Evolutionary conservation across 345 rosid genomes (phyloP), one percentile per base, ranked within the genome.

Genomic region (Hypericum androsaemum): DNA sequence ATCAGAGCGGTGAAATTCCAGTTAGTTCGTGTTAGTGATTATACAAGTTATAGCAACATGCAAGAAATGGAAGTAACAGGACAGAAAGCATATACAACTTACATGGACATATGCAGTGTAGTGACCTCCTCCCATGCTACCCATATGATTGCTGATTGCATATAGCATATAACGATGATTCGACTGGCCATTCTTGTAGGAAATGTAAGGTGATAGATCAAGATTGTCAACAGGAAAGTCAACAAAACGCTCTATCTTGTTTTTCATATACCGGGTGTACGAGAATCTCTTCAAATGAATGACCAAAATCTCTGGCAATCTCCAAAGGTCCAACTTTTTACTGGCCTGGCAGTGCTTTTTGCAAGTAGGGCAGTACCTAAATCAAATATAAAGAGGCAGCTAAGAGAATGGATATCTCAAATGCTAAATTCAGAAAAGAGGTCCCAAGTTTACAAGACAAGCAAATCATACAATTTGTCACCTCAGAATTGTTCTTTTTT

Each of bases 71-170:
- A 48, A 17, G 32, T 40, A 39, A 10, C 61, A 46, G 10, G 28
- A 10, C 6, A 11, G 50, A 50, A 54, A 55, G n/a, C 32, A 55
- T 8, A 15, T 42, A 43, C 11, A 57, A 71, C 98, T 88, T 80
- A 92, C 98, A 76, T 83, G 98, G 64, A 92, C 82, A 78, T 80
- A 92, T 37, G 98, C 94, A 39, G 98, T 92, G 74, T 92, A 92
- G 66, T 88, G 98, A 63, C 98, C 98, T 61, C 89, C 94, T 66
- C 98, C 95, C 95, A 92, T 79, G 76, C 86, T 79, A 50, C 98
- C 98, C 17, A 81, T 81, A 77, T 88, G 98, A 80, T 92, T 92
- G 57, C 98, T 92, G 65, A 85, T 71, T 1, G 98, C 97, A 77
- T 88, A 88, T 49, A 92, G 97, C 77, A 76, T 79, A 72, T 92